Conservation (phyloP, 78 protist genomes). For the Protostelium mycophagum region DNA sequence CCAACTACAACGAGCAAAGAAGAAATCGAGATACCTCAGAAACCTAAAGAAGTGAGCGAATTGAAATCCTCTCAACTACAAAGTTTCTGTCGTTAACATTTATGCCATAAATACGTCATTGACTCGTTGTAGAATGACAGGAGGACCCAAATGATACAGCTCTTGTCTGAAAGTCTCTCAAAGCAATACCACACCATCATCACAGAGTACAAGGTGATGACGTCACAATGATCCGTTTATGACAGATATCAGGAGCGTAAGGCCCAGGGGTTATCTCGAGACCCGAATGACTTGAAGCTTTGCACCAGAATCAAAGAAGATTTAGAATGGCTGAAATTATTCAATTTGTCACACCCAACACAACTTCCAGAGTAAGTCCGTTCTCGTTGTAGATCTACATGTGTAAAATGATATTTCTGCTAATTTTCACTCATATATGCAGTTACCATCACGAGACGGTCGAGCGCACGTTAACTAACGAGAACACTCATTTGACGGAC, state of each 20-base stretch:
- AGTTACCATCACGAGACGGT: not conserved
- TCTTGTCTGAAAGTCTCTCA: not conserved
- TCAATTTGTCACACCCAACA: not conserved
- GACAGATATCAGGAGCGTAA: not conserved
- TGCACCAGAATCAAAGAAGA: not conserved
- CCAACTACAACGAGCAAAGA: too few species aligned
- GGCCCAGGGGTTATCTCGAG: not conserved
- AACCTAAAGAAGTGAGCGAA: too few species aligned
- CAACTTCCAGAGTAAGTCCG: not conserved
- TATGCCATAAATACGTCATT: too few species aligned
- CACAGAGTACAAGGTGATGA: not conserved
- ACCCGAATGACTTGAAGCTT: not conserved
- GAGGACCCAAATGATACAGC: not conserved
- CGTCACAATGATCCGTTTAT: too few species aligned
- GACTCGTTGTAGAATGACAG: not conserved
- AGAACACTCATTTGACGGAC: not conserved
- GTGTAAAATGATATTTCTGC: not conserved
- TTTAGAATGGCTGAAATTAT: not conserved
- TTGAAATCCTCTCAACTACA: too few species aligned
- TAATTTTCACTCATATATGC: too few species aligned
- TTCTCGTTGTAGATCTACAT: not conserved
- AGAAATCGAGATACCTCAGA: too few species aligned
- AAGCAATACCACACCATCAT: not conserved
- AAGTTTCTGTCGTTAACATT: too few species aligned
- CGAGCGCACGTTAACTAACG: not conserved